A percentile compares a stretch with the other conserved stretches of the same genome.
Evolutionary conservation across 805 yeast genomes (phyloP).

Genomic region (Schwanniomyces sp.): DNA sequence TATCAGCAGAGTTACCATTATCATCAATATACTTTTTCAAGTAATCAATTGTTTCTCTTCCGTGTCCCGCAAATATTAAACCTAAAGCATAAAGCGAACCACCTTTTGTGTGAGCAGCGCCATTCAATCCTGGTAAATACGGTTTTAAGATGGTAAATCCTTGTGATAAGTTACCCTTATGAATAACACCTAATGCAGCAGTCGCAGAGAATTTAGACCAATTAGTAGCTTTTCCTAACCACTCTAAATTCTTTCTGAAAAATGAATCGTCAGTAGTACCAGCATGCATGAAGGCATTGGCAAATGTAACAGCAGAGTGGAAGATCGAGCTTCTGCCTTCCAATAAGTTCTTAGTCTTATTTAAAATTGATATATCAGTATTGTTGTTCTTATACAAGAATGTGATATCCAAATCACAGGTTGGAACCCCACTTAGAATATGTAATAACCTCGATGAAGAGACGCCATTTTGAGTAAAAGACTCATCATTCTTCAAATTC

Average conservation of each 20-base stretch:
- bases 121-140: slow-evolving; percentile 78
- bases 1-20: slow-evolving; percentile 62
- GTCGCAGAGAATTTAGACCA: slow-evolving; percentile 99
- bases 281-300: slow-evolving; percentile 91
- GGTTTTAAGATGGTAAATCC: slow-evolving; percentile 87
- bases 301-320: slow-evolving; percentile 94
- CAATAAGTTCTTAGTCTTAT: slow-evolving; percentile 73
- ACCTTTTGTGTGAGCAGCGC: slow-evolving; percentile 89
- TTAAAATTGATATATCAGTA: slow-evolving; percentile 79
- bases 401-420: slow-evolving; percentile 89
- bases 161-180: slow-evolving; percentile 89
- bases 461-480: slow-evolving; percentile 21
- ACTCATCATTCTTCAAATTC: slow-evolving; percentile 32
- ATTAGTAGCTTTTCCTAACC: slow-evolving; percentile 96
- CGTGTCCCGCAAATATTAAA: slow-evolving; percentile 93
- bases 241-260: slow-evolving; percentile 85
- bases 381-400: slow-evolving; percentile 84
- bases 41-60: slow-evolving; percentile 79
- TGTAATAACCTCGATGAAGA: slow-evolving; percentile 50
- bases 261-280: slow-evolving; percentile 96
- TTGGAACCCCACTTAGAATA: slow-evolving; percentile 87
- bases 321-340: slow-evolving; percentile 93
- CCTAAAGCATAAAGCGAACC: slow-evolving; percentile 94
- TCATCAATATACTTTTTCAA: slow-evolving; percentile 71
- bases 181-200: slow-evolving; percentile 96